These are phyloP conservation scores for Trichoderma sp. DNA, from an alignment of 2,329 filamentous ascomycete genomes.

Conservation along the genomic window DNA sequence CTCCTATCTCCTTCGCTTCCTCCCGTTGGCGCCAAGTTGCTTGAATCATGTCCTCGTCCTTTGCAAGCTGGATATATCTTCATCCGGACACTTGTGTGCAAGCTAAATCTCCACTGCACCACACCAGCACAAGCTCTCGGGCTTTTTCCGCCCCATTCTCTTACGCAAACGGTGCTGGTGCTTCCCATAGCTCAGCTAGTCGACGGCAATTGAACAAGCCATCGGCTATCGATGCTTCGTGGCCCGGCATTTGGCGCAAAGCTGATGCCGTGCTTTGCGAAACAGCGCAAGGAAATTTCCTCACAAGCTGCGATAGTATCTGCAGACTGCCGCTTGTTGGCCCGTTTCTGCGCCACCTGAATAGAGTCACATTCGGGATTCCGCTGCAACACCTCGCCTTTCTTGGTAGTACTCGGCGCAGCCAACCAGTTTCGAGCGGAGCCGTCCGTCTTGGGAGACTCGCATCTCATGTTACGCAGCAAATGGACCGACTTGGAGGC, in stretches of 20 bases:
- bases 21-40: not conserved
- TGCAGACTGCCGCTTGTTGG: not conserved
- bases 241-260: not conserved
- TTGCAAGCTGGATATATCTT: not conserved
- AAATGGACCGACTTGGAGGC: not conserved
- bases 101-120: not conserved
- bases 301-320: not conserved
- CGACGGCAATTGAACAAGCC: not conserved
- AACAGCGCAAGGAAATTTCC: not conserved
- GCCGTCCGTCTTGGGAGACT: not conserved
- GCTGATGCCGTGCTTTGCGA: not conserved
- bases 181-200: not conserved
- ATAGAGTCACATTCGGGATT: not conserved
- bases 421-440: not conserved
- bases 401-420: not conserved
- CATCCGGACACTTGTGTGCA: not conserved
- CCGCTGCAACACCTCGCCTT: not conserved
- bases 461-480: conserved; percentile 5
- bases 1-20: not conserved
- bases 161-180: not conserved
- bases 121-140: not conserved
- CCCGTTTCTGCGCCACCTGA: not conserved
- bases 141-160: not conserved
- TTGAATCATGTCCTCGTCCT: not conserved
- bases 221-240: not conserved